Evolutionary conservation across 495 filamentous ascomycete genomes (phyloP), one percentile per base, ranked within the genome.

Genomic region (Annulohypoxylon nitens): DNA sequence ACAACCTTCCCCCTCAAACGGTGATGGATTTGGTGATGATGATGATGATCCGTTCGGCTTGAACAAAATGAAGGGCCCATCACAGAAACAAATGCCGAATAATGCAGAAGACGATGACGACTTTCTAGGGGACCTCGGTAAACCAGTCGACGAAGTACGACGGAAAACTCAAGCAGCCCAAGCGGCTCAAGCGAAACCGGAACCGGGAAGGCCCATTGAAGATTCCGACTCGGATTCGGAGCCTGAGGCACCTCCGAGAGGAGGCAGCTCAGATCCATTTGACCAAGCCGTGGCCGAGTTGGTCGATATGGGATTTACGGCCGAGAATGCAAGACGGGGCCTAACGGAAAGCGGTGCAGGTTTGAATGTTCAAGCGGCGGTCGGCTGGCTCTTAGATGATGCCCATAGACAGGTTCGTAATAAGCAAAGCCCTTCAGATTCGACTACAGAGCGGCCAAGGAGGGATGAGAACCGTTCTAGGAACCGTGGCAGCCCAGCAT

Each of bases 241-340:
- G 37, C 67, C 67, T 1, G 83, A 80, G 41, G 58, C 33, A 30
- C 50, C 80, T 69, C 45, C 72, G 71, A 36, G 76, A 11, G 69
- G 66, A 34, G 75, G 68, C 66, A 82, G 80, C 0, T 75, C 73
- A 9, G 90, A 91, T 76, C 91, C 90, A 8, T 89, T 90, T 53
- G 94, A 97, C 77, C 88, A 87, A 59, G 93, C 94, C 3, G 88
- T 98, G 62, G 94, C 94, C 1, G 94, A 98, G 76, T 80, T 99
- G 18, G 90, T 98, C 9, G 95, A 98, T 73, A 98, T 98, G 90
- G 96, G 96, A 25, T 99, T 99, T 67, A 89, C 92, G 0, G 87
- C 90, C 0, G 91, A 96, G 50, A 94, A 93, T 66, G 89, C 97
- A 23, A 88, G 86, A 66, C 85, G 89, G 68, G 97, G 95, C 47